These are phyloP conservation scores for Phoma herbarum DNA, from an alignment of 2,329 filamentous ascomycete species.

Conservation along the genomic window DNA sequence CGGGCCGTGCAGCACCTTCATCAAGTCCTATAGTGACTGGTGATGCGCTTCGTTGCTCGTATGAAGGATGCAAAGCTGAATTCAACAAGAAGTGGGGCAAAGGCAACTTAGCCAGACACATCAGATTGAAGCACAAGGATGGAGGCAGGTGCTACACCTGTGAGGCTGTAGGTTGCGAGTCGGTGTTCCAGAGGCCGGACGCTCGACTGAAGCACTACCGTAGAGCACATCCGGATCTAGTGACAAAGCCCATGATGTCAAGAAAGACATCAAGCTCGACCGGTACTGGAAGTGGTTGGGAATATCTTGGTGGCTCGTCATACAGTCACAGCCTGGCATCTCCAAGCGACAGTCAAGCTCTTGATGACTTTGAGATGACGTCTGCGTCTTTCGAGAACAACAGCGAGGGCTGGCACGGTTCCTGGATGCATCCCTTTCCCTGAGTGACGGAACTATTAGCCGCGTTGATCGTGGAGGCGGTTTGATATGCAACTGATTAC, in stretches of 20 bases:
- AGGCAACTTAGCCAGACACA: constrained; percentile 1
- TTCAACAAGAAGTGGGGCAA: not conserved
- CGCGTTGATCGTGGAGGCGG: not conserved
- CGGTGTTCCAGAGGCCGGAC: not conserved
- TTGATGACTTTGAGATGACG: not conserved
- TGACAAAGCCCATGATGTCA: too few species aligned
- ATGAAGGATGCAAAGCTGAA: not conserved
- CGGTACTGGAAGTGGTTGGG: not conserved
- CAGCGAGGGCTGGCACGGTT: not conserved
- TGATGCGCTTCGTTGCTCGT: not conserved
- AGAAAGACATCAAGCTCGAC: not conserved
- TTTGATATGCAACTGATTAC: not conserved
- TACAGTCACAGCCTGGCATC: not conserved
- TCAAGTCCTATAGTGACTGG: not conserved
- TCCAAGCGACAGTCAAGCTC: not conserved
- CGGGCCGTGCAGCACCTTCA: not conserved
- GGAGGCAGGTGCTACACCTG: not conserved
- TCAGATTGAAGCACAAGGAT: not conserved
- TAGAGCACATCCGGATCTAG: not conserved
- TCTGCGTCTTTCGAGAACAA: not conserved
- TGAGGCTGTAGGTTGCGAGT: not conserved
- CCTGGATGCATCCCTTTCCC: too few species aligned
- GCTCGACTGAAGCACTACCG: constrained; percentile 8
- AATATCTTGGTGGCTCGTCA: not conserved
- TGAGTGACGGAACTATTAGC: not conserved